These are phyloP conservation scores for Kurtzmaniella fragi DNA, from an alignment of 805 yeast genomes.

Conservation along the genomic window DNA sequence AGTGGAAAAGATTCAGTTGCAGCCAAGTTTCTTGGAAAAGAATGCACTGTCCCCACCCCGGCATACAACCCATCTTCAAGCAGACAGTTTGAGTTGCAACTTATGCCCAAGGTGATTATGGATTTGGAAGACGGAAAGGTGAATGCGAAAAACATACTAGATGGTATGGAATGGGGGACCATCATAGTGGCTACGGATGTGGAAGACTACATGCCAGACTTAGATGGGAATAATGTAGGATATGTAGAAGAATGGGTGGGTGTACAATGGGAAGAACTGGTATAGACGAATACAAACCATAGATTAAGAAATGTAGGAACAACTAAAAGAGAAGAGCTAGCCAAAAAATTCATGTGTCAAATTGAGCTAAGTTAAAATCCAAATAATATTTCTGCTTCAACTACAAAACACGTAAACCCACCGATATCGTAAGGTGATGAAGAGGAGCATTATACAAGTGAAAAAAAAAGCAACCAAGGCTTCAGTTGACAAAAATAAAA, in stretches of 20 bases:
- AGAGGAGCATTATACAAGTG: too few species aligned
- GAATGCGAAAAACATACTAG: conserved; percentile 36
- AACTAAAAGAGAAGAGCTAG: not conserved
- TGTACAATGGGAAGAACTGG: conserved; percentile 74
- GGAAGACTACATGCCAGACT: conserved; percentile 54
- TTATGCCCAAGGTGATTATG: conserved; percentile 90
- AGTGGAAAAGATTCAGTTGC: conserved; percentile 56
- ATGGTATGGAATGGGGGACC: conserved; percentile 98
- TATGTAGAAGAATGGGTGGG: conserved; percentile 78
- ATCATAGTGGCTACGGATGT: conserved; percentile 75
- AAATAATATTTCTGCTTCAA: too few species aligned
- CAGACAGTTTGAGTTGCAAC: conserved; percentile 76
- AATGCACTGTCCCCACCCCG: conserved; percentile 48
- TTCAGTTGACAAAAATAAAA: too few species aligned
- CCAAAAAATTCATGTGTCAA: not conserved
- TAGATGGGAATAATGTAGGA: conserved; percentile 67
- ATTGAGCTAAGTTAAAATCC: too few species aligned
- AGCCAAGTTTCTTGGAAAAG: conserved; percentile 19
- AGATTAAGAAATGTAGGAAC: too few species aligned
- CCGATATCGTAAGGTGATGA: too few species aligned
- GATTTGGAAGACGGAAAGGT: conserved; percentile 42
- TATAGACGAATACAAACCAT: conserved; percentile 6
- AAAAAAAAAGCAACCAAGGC: too few species aligned
- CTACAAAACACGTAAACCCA: too few species aligned
- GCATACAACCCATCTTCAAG: conserved; percentile 54